phyloP scores from a whole-genome alignment of 1,284 basidiomycete genomes.

The Cronartium ribicola region DNA sequence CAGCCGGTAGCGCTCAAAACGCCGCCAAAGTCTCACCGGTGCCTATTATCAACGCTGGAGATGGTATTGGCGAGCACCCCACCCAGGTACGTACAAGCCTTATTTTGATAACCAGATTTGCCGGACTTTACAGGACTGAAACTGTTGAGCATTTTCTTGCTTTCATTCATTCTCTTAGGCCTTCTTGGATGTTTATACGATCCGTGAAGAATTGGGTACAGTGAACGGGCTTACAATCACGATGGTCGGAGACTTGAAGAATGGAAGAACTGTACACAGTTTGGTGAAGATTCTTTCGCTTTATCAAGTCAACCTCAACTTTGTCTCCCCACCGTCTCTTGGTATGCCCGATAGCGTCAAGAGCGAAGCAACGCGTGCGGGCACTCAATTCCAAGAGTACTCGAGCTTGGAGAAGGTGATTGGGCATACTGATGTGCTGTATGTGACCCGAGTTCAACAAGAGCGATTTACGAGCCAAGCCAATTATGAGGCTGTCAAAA shows the following conservation, averaged over 20 bases:
- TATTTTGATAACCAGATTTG: background rate
- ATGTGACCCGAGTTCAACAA: constrained; percentile 92
- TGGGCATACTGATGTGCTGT: constrained; percentile 89
- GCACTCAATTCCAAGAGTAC: constrained; percentile 72
- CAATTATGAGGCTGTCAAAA: constrained; percentile 88
- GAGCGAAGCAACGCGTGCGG: constrained; percentile 72
- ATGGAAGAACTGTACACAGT: constrained; percentile 94
- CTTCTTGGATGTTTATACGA: constrained; percentile 90
- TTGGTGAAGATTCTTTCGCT: constrained; percentile 86
- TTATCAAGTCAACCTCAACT: constrained; percentile 82
- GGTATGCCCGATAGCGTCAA: constrained; percentile 87
- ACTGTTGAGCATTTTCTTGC: background rate
- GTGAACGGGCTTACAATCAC: constrained; percentile 96
- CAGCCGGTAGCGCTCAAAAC: constrained; percentile 80
- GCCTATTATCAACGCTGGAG: constrained; percentile 93
- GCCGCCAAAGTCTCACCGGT: constrained; percentile 93
- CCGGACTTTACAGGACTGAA: background rate
- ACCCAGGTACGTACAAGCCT: constrained; percentile 60
- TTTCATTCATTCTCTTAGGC: constrained; percentile 55
- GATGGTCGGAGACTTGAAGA: constrained; percentile 87
- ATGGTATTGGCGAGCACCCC: constrained; percentile 95
- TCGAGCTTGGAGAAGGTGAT: constrained; percentile 85
- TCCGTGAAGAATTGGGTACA: constrained; percentile 94
- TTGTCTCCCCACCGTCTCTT: constrained; percentile 85
- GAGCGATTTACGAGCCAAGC: constrained; percentile 79